A percentile compares a stretch with the other conserved stretches of the same genome.
These are phyloP conservation scores for Leishmania tropica DNA, from an alignment of 208 protist genomes.

Conservation along the genomic window DNA sequence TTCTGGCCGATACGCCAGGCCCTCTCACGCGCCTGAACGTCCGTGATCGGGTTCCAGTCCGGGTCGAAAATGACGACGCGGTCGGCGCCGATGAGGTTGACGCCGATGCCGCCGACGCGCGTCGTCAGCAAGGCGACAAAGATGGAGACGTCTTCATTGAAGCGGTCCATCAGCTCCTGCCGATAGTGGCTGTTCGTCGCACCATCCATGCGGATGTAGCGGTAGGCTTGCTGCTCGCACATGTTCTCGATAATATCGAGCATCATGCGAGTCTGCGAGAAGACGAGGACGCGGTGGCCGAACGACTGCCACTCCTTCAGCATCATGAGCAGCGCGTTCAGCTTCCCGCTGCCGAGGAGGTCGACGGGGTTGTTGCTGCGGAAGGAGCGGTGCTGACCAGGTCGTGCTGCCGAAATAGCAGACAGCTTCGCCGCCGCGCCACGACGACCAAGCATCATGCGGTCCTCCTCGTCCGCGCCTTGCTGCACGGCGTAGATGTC, in stretches of 20 bases:
- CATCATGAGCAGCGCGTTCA: constrained; percentile 92
- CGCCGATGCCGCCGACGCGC: constrained; percentile 96
- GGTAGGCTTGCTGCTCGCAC: constrained; percentile 72
- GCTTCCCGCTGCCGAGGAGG: constrained; percentile 90
- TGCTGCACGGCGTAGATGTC: constrained; percentile 68
- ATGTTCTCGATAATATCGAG: constrained; percentile 97
- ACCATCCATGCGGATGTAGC: constrained; percentile 97
- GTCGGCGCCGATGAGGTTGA: constrained; percentile 98
- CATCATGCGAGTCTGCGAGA: constrained; percentile 98
- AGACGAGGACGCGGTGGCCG: constrained; percentile 96
- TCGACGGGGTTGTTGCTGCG: constrained; percentile 75
- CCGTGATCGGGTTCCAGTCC: constrained; percentile 97
- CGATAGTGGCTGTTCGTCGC: constrained; percentile 80
- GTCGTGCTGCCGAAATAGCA: constrained; percentile 1
- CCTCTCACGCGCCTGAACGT: constrained; percentile 92
- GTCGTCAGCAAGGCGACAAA: constrained; percentile 98
- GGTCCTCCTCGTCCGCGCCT: constrained; percentile 37
- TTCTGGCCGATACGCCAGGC: constrained; percentile 98
- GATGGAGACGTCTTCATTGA: constrained; percentile 93
- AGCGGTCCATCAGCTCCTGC: constrained; percentile 94
- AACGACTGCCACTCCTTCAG: constrained; percentile 92
- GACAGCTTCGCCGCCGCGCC: constrained; percentile 7
- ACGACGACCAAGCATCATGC: constrained; percentile 15
- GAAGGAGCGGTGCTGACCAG: constrained; percentile 34
- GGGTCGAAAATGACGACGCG: constrained; percentile 99